Evolutionary conservation across 2,329 filamentous ascomycete genomes (phyloP), one percentile per base, ranked within the genome.

Genomic region (Scopulariopsis brevicaulis): DNA sequence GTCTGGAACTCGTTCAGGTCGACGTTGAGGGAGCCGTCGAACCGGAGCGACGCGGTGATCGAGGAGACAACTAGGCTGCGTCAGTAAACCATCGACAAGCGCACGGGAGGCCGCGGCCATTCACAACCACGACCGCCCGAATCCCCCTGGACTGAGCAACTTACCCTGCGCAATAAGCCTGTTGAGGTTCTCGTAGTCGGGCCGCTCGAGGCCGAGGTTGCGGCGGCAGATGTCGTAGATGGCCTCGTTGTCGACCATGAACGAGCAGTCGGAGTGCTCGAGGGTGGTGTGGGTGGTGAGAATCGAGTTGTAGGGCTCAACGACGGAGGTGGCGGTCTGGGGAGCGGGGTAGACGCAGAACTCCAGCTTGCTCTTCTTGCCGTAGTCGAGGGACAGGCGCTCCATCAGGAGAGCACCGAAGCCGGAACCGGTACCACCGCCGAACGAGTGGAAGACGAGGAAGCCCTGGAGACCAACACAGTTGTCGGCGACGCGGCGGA

Each of bases 1-100:
- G 93, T 99, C 85, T 99, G 93, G 89, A 99, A 99, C 82, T 99
- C 93, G 83, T 96, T 96, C 66, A 99, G 80, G 76, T 99, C 93
- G 78, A 99, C 94, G 79, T 99, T 99, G 68, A 99, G 89, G 66
- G 94, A 96, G 65, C 93, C 93, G 71, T 97, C 93, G 77, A 97
- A 99, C 72, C 93, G 92, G 70, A 99, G 91, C 65, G 93, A 97
- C 64, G 93, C 92, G 65, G 93, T 99, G 77, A 97, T 97, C 68
- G 93, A 97, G 57, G 92, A 96, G 68, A 99, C 94, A 66, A 99
- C 93, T 93, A 37, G 59, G 43, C 25, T n/a, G 55, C 53, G 63
- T 73, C 68, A 72, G 66, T 63, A 63, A 15, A 28, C 37, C 12
- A n/a, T n/a, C 6, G 5, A 18, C 4, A n/a, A 6, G 6, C 15